A percentile compares a stretch with the other conserved stretches of the same genome.
These are phyloP conservation scores for Phytophthora citricola DNA, from an alignment of 352 stramenopile genomes.

Conservation along the genomic window DNA sequence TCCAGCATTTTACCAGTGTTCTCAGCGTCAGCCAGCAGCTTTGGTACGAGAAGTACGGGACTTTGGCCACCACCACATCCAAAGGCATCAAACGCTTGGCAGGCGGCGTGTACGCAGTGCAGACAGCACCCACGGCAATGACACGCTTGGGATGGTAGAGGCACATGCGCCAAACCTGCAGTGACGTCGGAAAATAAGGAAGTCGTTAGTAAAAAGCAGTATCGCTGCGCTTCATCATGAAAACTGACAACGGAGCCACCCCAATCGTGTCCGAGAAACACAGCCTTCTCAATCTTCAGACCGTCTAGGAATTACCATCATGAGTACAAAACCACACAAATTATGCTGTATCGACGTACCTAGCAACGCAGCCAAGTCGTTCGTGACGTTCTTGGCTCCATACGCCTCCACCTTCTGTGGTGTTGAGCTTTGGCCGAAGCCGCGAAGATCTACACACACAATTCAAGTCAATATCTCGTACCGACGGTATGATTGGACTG, in stretches of 20 bases:
- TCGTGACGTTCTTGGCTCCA: conserved; percentile 62
- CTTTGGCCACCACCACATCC: conserved; percentile 50
- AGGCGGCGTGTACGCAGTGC: conserved; percentile 73
- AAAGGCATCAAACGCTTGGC: conserved; percentile 43
- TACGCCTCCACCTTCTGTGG: conserved; percentile 58
- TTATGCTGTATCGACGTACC: conserved; percentile 25
- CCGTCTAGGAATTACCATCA: conserved; percentile 37
- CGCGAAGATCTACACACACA: conserved; percentile 51
- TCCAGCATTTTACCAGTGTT: conserved; percentile 52
- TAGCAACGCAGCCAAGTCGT: conserved; percentile 59
- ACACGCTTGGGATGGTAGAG: conserved; percentile 72
- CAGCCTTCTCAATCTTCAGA: conserved; percentile 68
- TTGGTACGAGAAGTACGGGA: conserved; percentile 74
- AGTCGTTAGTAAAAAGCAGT: background rate
- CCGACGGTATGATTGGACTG: background rate
- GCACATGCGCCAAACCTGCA: conserved; percentile 67
- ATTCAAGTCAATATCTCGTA: background rate
- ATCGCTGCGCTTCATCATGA: too few species aligned
- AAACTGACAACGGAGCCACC: conserved; percentile 48
- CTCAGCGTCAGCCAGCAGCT: conserved; percentile 52
- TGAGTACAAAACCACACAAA: background rate
- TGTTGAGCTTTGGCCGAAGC: conserved; percentile 66
- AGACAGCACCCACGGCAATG: conserved; percentile 61
- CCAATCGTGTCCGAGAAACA: conserved; percentile 83
- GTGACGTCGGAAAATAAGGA: background rate